Conservation (phyloP, 208 protist species). For the Trypanosoma vivax region DNA sequence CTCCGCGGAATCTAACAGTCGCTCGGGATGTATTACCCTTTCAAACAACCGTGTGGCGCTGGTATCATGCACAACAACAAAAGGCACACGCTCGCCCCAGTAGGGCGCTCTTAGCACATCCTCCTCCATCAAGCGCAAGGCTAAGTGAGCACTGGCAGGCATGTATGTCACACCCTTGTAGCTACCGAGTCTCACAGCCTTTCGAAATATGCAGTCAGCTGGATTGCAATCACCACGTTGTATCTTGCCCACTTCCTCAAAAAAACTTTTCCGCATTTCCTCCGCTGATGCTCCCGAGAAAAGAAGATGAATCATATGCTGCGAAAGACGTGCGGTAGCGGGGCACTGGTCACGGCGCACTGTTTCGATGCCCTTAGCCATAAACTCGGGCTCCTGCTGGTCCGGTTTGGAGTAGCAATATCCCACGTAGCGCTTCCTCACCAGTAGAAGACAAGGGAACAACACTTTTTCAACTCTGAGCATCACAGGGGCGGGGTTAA, state of each 20-base stretch:
- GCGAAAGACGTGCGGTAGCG: constrained; percentile 35
- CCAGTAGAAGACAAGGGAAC: constrained; percentile 99
- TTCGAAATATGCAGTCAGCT: constrained; percentile 63
- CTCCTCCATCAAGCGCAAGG: constrained; percentile 46
- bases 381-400: constrained; percentile 93
- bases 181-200: constrained; percentile 62
- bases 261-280: constrained; percentile 28
- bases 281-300: constrained; percentile 34
- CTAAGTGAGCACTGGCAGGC: constrained; percentile 57
- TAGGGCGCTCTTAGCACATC: constrained; percentile 53
- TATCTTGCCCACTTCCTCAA: constrained; percentile 33
- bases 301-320: constrained; percentile 36
- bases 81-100: constrained; percentile 74
- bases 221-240: constrained; percentile 45
- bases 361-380: constrained; percentile 98
- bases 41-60: constrained; percentile 37
- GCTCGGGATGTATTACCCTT: constrained; percentile 51
- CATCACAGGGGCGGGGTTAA: constrained; percentile 93
- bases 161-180: constrained; percentile 41
- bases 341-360: constrained; percentile 99
- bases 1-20: constrained; percentile 31
- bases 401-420: constrained; percentile 94
- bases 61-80: constrained; percentile 48
- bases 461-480: constrained; percentile 99
- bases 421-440: constrained; percentile 99